A percentile compares a stretch with the other conserved stretches of the same genome.
Conservation (phyloP, 1,284 basidiomycete genomes). For the Ganoderma resinaceum region DNA sequence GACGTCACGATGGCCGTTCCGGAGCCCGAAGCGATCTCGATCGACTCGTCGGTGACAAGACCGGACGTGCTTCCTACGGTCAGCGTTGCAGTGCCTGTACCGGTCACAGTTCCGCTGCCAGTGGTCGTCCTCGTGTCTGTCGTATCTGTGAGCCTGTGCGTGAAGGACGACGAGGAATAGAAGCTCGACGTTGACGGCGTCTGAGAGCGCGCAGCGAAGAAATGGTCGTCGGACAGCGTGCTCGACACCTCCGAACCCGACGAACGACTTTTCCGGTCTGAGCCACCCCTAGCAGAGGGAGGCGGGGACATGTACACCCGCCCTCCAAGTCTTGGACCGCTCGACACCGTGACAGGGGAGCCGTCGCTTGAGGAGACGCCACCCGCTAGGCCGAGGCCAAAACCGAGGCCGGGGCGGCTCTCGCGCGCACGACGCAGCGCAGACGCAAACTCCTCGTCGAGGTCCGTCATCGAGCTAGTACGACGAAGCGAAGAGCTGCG, state of each 20-base stretch:
- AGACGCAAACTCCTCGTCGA: slow-evolving; percentile 71
- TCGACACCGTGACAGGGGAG: slow-evolving; percentile 63
- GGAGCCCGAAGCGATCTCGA: slow-evolving; percentile 49
- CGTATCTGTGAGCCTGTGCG: slow-evolving; percentile 32
- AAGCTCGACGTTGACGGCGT: slow-evolving; percentile 42
- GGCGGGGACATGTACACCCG: slow-evolving; percentile 69
- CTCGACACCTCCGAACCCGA: slow-evolving; percentile 40
- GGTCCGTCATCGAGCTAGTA: slow-evolving; percentile 78
- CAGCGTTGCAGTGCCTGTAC: not conserved
- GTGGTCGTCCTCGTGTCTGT: slow-evolving; percentile 29
- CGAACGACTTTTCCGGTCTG: slow-evolving; percentile 41
- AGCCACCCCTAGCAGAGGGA: slow-evolving; percentile 52
- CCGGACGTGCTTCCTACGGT: slow-evolving; percentile 17
- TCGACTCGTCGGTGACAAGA: slow-evolving; percentile 38
- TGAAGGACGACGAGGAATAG: slow-evolving; percentile 43
- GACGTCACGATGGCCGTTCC: slow-evolving; percentile 57
- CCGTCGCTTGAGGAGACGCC: slow-evolving; percentile 48
- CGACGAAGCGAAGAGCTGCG: slow-evolving; percentile 66
- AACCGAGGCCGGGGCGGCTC: slow-evolving; percentile 53
- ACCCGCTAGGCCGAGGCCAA: slow-evolving; percentile 49
- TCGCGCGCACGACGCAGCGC: slow-evolving; percentile 53
- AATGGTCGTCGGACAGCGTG: slow-evolving; percentile 63
- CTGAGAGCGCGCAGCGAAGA: slow-evolving; percentile 54
- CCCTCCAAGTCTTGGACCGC: slow-evolving; percentile 57
- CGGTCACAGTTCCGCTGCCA: slow-evolving; percentile 21